Evolutionary conservation across 1,139 yeast genomes (phyloP).

Genomic region (Torulaspora pretoriensis): DNA sequence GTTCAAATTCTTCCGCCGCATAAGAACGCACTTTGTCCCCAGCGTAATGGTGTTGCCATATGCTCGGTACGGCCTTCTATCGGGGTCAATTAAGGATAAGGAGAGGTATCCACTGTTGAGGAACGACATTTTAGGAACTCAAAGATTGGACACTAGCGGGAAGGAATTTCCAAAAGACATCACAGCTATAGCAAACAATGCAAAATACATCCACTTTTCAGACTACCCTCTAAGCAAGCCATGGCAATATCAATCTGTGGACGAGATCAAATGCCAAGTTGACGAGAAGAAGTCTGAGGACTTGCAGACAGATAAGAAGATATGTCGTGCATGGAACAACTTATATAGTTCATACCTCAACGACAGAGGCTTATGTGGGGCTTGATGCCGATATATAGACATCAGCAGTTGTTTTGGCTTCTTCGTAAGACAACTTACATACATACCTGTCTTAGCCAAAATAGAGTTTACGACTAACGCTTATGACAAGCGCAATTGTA

Average conservation of each 20-base stretch:
- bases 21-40: slow-evolving; percentile 27
- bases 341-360: slow-evolving; percentile 19
- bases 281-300: slow-evolving; percentile 10
- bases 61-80: slow-evolving; percentile 31
- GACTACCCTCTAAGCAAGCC: slow-evolving; percentile 35
- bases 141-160: slow-evolving; percentile 19
- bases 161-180: slow-evolving; percentile 13
- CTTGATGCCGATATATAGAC: neutral
- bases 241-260: slow-evolving; percentile 27
- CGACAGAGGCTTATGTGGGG: slow-evolving; percentile 16
- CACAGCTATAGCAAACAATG: slow-evolving; percentile 14
- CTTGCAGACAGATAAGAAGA: slow-evolving; percentile 8
- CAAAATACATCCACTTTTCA: slow-evolving; percentile 35
- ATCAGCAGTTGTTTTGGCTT: no score
- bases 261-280: slow-evolving; percentile 24
- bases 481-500: no score
- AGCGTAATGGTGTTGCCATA: slow-evolving; percentile 32
- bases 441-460: no score
- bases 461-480: no score
- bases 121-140: slow-evolving; percentile 31
- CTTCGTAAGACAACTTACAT: no score
- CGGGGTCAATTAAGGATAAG: slow-evolving; percentile 28
- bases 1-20: slow-evolving; percentile 29
- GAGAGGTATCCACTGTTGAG: slow-evolving; percentile 21
- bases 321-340: slow-evolving; percentile 21